Evolutionary conservation across 2,329 filamentous ascomycete genomes (phyloP).

Genomic region (Penicillium sp.): DNA sequence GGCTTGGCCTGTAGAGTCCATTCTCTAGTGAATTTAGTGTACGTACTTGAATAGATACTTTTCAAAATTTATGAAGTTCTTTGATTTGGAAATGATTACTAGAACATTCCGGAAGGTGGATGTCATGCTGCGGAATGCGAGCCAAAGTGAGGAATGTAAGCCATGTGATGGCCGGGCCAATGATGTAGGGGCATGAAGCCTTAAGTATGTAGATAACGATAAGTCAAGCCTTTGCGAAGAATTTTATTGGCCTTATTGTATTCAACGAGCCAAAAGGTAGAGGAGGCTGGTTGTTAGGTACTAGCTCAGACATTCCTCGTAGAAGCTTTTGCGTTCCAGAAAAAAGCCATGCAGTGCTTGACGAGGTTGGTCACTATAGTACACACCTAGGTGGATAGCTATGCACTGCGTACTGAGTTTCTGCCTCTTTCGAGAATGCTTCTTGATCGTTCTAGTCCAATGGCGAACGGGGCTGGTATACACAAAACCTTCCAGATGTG

Average conservation of each 20-base stretch:
- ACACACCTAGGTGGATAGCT: neutral
- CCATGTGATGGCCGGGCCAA: conserved; percentile 3
- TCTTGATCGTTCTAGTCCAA: neutral
- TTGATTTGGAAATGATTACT: neutral
- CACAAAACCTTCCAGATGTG: neutral
- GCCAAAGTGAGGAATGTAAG: conserved; percentile 7
- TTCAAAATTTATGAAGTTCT: neutral
- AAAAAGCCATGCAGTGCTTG: neutral
- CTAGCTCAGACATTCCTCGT: neutral
- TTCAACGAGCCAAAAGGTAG: neutral
- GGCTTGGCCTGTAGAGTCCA: conserved; percentile 55
- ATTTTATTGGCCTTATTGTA: neutral
- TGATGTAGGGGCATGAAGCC: neutral
- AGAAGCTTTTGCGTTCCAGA: neutral
- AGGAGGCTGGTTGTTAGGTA: neutral
- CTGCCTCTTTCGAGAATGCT: conserved; percentile 2
- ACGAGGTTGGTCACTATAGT: neutral
- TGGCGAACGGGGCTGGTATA: neutral
- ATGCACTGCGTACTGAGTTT: neutral
- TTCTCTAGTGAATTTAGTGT: neutral
- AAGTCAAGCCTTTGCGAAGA: neutral
- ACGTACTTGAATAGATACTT: neutral
- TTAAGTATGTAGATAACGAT: neutral
- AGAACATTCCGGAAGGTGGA: neutral
- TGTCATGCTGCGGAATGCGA: conserved; percentile 5